Evolutionary conservation across 2,329 filamentous ascomycete genomes (phyloP).

Genomic region (Bipolaris zeicola): DNA sequence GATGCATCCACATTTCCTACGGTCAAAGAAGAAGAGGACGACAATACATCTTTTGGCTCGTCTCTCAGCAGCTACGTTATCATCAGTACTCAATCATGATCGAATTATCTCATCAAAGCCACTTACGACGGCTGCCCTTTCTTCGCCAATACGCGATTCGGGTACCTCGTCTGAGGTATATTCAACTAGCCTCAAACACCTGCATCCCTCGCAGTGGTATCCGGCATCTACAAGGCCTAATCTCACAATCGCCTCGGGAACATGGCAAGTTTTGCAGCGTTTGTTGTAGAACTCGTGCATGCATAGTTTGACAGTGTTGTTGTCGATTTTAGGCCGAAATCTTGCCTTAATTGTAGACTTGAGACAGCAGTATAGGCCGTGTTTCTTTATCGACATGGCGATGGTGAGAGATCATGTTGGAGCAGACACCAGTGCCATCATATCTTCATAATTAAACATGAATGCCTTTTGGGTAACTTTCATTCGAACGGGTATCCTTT

Average conservation of each 20-base stretch:
- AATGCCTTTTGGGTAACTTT: not conserved
- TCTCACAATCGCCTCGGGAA: not conserved
- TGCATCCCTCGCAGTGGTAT: not conserved
- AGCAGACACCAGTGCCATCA: not conserved
- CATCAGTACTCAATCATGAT: not conserved
- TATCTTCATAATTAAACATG: too few species aligned
- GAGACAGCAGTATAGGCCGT: slow-evolving; percentile 5
- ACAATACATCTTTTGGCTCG: not conserved
- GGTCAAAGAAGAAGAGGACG: not conserved
- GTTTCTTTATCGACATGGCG: not conserved
- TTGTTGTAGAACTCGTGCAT: slow-evolving; percentile 1
- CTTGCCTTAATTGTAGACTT: not conserved
- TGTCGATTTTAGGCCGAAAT: not conserved
- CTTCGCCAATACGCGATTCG: not conserved
- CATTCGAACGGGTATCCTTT: not conserved
- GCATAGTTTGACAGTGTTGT: not conserved
- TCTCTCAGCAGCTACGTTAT: not conserved
- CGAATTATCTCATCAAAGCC: not conserved
- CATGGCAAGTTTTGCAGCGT: slow-evolving; percentile 1
- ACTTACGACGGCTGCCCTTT: not conserved
- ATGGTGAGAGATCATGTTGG: not conserved
- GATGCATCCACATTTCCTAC: not conserved
- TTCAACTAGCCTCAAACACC: not conserved
- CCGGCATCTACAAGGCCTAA: not conserved
- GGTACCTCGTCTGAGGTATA: not conserved